Percentiles rank a stretch among this genome's conserved stretches.
These are phyloP conservation scores for Didymella arachidicola DNA, from an alignment of 2,329 filamentous ascomycete genomes.

Conservation along the genomic window DNA sequence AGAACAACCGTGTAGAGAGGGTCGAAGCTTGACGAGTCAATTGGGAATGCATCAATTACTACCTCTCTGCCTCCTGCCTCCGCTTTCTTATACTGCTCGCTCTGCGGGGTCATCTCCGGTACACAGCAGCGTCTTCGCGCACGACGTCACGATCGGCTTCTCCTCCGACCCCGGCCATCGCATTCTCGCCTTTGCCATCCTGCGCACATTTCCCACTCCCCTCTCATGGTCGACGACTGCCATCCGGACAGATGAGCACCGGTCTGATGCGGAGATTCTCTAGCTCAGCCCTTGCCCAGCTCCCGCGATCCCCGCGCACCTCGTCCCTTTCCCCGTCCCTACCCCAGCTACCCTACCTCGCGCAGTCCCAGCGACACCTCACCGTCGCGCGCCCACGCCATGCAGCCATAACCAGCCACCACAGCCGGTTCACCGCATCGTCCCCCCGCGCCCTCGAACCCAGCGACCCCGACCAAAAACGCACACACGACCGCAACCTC, in stretches of 20 bases:
- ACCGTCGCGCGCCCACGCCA: constrained; percentile 44
- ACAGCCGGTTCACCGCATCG: constrained; percentile 56
- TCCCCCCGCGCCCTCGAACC: constrained; percentile 39
- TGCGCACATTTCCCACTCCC: constrained; percentile 14
- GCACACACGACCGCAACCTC: constrained; percentile 65
- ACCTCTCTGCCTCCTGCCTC: background rate
- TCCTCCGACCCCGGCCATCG: constrained; percentile 20
- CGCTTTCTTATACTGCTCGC: constrained; percentile 6
- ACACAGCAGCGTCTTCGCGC: constrained; percentile 1
- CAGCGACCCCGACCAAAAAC: constrained; percentile 54
- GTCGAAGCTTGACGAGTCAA: constrained; percentile 2
- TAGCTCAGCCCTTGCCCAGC: constrained; percentile 51
- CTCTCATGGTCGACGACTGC: constrained; percentile 42
- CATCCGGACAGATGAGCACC: constrained; percentile 51
- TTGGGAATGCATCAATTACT: constrained; percentile 1
- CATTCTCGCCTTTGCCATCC: constrained; percentile 17
- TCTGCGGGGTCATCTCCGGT: constrained; percentile 16
- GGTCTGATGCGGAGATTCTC: constrained; percentile 58
- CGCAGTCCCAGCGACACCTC: constrained; percentile 45
- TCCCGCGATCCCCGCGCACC: constrained; percentile 29
- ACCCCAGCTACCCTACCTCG: constrained; percentile 42
- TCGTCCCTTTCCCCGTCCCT: constrained; percentile 36
- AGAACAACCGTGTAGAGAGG: background rate
- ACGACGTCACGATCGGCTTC: constrained; percentile 30
- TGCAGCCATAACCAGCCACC: constrained; percentile 37